Conservation (phyloP, 2,329 filamentous ascomycete species). For the Phyllosticta citrichinensis region DNA sequence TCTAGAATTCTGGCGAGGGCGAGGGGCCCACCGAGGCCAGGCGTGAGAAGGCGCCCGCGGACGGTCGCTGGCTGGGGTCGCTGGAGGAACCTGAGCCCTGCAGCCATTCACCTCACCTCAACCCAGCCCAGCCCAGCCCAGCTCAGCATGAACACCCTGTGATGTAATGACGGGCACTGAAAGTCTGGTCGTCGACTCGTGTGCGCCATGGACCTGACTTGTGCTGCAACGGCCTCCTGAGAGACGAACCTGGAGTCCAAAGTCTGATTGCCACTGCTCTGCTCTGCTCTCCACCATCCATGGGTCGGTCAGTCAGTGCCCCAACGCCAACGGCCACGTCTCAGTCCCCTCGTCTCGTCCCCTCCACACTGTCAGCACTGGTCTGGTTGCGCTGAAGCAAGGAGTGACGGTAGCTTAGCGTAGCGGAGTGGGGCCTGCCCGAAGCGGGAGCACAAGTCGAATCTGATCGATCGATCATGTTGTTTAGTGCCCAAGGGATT, state of each 20-base stretch:
- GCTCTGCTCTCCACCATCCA: too few relatives aligned
- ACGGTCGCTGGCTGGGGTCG: not conserved
- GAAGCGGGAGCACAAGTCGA: slow-evolving; percentile 8
- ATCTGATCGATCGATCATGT: slow-evolving; percentile 10
- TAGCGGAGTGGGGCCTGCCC: slow-evolving; percentile 7
- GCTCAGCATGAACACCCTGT: slow-evolving; percentile 2
- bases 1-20: slow-evolving; percentile 7
- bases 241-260: too few relatives aligned
- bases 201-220: not conserved
- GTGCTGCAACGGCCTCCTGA: not conserved
- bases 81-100: slow-evolving; percentile 1
- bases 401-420: not conserved
- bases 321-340: not conserved
- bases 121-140: not conserved
- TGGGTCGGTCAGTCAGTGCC: too few relatives aligned
- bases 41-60: not conserved
- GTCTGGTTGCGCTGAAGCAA: not conserved
- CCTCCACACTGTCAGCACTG: not conserved
- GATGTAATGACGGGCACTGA: slow-evolving; percentile 5
- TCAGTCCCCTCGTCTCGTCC: not conserved
- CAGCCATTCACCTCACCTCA: not conserved
- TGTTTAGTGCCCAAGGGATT: slow-evolving; percentile 2
- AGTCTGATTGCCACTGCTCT: too few relatives aligned
- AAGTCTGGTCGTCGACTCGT: not conserved
- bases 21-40: not conserved